Evolutionary conservation across 2,329 filamentous ascomycete genomes (phyloP), one percentile per base, ranked within the genome.

Genomic region (Neofusicoccum kwambonambiense): DNA sequence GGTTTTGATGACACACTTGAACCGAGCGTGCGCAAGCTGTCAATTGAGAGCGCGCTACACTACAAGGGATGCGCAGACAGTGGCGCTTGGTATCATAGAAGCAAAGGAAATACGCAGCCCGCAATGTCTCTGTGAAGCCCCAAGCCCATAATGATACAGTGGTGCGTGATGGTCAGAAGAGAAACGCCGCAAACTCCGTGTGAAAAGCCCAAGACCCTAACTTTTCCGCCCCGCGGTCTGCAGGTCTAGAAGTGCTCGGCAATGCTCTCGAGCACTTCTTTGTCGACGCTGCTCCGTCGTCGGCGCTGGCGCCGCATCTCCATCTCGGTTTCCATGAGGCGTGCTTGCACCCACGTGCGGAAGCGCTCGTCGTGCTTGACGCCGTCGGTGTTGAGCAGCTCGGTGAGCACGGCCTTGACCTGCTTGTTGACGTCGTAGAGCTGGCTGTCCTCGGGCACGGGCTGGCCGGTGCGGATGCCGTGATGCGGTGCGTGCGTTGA

Each of bases 321-420:
- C 67, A 77, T 78, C 69, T 86, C 83, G 1, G 81, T 79, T 63
- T 85, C 83, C 81, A 86, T 84, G 52, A 86, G 74, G 52, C 81
- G 75, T 4, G 76, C 77, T 68, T 85, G 83, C 12, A 85, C 79
- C 82, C 82, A 85, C 15, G 74, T 73, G 45, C 83, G 76, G 65
- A 75, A 74, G 66, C 78, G 78, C 1, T 75, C 71, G 71, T 85
- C 82, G 9, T 74, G 70, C 45, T 77, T 78, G 3, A 84, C 83
- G 45, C 77, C 78, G 15, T 83, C 80, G 52, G 82, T 84, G 67
- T 86, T 85, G 62, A 86, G 73, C 1, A 86, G 74, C 65, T 84
- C 82, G 11, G 83, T 86, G 54, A 86, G 76, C 9, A 81, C 84
- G 19, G 76, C 78, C 69, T 85, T 85, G 73, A 85, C 84, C 67